Conservation (phyloP, 2,329 filamentous ascomycete species). For the Torrubiella hemipterigena region DNA sequence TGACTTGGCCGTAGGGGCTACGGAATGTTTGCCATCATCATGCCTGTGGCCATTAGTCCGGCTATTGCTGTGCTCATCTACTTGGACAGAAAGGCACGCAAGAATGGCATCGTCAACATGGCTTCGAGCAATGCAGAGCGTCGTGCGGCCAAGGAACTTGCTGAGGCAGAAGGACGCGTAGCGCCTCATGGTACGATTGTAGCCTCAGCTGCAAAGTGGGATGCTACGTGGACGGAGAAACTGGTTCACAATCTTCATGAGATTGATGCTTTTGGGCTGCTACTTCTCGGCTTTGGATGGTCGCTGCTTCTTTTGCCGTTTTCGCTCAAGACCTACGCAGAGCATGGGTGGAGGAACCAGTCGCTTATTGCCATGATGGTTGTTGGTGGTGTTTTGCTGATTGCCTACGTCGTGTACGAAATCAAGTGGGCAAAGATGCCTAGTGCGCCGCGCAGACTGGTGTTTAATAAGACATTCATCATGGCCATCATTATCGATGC, state of each 20-base stretch:
- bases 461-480: conserved; percentile 19
- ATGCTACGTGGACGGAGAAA: conserved; percentile 10
- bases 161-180: conserved; percentile 8
- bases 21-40: conserved; percentile 47
- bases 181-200: conserved; percentile 10
- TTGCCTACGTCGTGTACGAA: conserved; percentile 35
- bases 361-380: conserved; percentile 32
- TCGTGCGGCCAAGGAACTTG: conserved; percentile 12
- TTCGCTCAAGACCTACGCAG: conserved; percentile 33
- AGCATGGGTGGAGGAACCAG: conserved; percentile 22
- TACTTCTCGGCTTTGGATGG: conserved; percentile 35
- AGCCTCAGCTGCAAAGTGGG: conserved; percentile 1
- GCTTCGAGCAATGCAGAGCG: conserved; percentile 21
- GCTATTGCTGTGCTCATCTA: conserved; percentile 38
- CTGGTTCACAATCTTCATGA: conserved; percentile 28
- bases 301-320: conserved; percentile 57
- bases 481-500: conserved; percentile 16
- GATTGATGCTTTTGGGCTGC: conserved; percentile 23
- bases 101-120: conserved; percentile 30
- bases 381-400: conserved; percentile 24
- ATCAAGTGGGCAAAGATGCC: conserved; percentile 15
- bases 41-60: conserved; percentile 42
- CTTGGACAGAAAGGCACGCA: conserved; percentile 45
- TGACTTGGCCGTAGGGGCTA: conserved; percentile 43
- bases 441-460: conserved; percentile 12